Conservation (phyloP, 208 protist genomes). For the Leishmania braziliensis region DNA sequence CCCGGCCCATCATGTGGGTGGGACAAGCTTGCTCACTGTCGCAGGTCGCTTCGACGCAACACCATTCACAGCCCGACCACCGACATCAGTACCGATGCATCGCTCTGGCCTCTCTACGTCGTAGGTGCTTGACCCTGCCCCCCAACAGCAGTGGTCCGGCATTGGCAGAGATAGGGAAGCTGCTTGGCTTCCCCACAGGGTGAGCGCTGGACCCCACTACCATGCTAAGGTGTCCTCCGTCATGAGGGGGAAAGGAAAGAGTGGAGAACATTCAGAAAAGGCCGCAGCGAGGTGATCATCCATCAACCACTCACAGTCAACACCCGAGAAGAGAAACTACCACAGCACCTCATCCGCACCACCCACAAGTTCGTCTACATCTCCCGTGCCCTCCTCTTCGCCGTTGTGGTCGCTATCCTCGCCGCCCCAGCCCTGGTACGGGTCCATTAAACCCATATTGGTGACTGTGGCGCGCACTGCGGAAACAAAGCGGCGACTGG, state of each 20-base stretch:
- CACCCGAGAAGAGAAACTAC: constrained; percentile 9
- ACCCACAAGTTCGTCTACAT: constrained; percentile 31
- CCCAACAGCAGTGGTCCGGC: not conserved
- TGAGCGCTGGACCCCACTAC: too few relatives aligned
- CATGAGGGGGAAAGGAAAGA: not conserved
- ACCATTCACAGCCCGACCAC: not conserved
- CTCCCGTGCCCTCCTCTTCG: constrained; percentile 18
- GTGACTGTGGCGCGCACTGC: constrained; percentile 48
- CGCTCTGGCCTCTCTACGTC: not conserved
- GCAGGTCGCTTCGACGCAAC: not conserved
- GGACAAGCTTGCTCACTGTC: not conserved
- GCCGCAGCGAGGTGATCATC: not conserved
- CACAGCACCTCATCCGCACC: constrained; percentile 38
- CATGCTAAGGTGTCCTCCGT: too few relatives aligned
- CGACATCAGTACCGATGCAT: not conserved
- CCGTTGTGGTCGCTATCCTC: constrained; percentile 22
- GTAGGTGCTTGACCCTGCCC: not conserved
- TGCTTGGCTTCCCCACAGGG: not conserved
- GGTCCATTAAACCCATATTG: constrained; percentile 59
- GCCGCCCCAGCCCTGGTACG: constrained; percentile 32
- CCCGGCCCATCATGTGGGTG: not conserved
- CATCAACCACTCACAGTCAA: not conserved
- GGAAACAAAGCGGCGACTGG: constrained; percentile 24
- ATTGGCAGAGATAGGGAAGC: not conserved
- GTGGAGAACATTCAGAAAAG: not conserved